Percentiles rank a stretch among this genome's conserved stretches.
phyloP scores from a whole-genome alignment of 495 filamentous ascomycete species.

The Astrothelium subdiscretum region DNA sequence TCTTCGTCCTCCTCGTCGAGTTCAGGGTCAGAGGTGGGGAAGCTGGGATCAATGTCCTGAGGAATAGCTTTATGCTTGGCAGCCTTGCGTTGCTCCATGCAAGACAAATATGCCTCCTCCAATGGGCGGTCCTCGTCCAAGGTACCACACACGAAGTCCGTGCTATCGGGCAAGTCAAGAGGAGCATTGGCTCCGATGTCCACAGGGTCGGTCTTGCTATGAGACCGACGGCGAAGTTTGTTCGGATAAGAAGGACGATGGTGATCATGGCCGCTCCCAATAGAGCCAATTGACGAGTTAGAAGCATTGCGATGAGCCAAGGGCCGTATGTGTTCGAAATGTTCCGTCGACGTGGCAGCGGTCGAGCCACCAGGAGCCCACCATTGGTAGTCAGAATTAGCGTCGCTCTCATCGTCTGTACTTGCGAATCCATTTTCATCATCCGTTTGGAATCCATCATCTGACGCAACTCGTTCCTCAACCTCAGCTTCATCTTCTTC shows the following conservation, averaged over 20 bases:
- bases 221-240: not conserved
- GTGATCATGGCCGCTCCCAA: slow-evolving; percentile 32
- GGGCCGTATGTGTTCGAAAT: slow-evolving; percentile 38
- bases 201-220: not conserved
- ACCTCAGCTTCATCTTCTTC: slow-evolving; percentile 21
- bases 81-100: slow-evolving; percentile 65
- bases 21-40: slow-evolving; percentile 85
- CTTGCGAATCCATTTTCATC: slow-evolving; percentile 89
- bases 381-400: slow-evolving; percentile 58
- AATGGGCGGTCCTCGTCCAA: slow-evolving; percentile 91
- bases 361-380: slow-evolving; percentile 57
- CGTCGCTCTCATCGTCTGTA: slow-evolving; percentile 74
- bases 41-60: slow-evolving; percentile 95
- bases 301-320: slow-evolving; percentile 40
- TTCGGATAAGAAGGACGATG: slow-evolving; percentile 10
- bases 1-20: slow-evolving; percentile 54
- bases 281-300: slow-evolving; percentile 54
- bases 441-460: slow-evolving; percentile 76
- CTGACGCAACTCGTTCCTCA: slow-evolving; percentile 48
- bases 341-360: slow-evolving; percentile 43
- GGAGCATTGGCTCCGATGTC: slow-evolving; percentile 40
- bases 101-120: slow-evolving; percentile 82
- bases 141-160: slow-evolving; percentile 95
- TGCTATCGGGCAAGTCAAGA: slow-evolving; percentile 82
- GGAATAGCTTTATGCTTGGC: slow-evolving; percentile 68